Conservation (phyloP, 352 stramenopile species). For the Phytophthora megakarya region DNA sequence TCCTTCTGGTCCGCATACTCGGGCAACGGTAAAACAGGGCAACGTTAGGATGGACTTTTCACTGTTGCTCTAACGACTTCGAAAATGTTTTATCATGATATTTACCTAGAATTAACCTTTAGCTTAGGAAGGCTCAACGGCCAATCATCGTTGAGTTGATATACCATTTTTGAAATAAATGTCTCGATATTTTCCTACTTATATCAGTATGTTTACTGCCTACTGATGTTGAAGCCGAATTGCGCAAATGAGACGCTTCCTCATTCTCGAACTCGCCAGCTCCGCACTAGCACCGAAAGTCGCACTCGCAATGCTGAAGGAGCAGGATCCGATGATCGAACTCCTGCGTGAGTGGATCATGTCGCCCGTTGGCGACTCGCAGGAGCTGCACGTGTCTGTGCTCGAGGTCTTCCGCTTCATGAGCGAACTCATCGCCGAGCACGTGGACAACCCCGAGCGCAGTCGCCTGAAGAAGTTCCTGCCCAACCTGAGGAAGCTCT, state of each 20-base stretch:
- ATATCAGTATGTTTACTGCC: too few species aligned
- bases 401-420: constrained; percentile 76
- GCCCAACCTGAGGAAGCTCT: constrained; percentile 68
- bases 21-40: too few species aligned
- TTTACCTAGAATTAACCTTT: too few species aligned
- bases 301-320: constrained; percentile 73
- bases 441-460: constrained; percentile 44
- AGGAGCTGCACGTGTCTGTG: constrained; percentile 64
- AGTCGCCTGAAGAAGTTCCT: constrained; percentile 70
- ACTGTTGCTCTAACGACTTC: too few species aligned
- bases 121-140: too few species aligned
- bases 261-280: constrained; percentile 20
- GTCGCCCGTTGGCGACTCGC: constrained; percentile 59
- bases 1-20: too few species aligned
- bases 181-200: too few species aligned
- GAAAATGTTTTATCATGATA: too few species aligned
- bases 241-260: not conserved
- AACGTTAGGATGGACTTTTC: too few species aligned
- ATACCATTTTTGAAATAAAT: too few species aligned
- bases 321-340: constrained; percentile 88
- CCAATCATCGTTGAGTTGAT: too few species aligned
- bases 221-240: too few species aligned
- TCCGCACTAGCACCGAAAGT: not conserved
- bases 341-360: constrained; percentile 88
- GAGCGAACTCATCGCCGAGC: constrained; percentile 78